Conservation (phyloP, 2,329 filamentous ascomycete genomes). For the Fusarium sp. region DNA sequence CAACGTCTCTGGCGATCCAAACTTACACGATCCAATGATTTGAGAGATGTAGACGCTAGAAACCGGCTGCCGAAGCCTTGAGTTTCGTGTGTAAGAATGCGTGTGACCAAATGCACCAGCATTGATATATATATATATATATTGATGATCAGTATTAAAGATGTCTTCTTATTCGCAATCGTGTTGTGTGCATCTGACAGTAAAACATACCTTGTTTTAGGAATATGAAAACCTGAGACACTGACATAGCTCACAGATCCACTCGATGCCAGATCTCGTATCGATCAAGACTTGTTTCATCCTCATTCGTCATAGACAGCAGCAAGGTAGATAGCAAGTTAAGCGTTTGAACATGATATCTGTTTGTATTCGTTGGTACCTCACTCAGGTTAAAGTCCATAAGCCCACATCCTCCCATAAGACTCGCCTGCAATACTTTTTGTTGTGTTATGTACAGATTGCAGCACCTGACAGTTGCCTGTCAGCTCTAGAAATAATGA, state of each 20-base stretch:
- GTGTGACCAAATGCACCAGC: background rate
- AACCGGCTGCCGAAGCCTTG: background rate
- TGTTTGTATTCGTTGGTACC: constrained; percentile 27
- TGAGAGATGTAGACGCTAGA: background rate
- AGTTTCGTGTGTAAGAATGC: constrained; percentile 8
- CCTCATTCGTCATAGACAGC: constrained; percentile 19
- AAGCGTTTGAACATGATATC: constrained; percentile 15
- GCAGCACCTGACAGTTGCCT: constrained; percentile 26
- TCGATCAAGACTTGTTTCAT: constrained; percentile 10
- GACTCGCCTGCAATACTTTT: constrained; percentile 24
- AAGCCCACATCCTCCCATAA: constrained; percentile 10
- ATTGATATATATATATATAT: background rate
- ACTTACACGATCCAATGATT: constrained; percentile 1
- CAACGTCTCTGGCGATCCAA: background rate
- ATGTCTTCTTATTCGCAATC: constrained; percentile 13
- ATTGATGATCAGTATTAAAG: background rate
- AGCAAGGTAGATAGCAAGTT: background rate
- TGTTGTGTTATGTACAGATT: constrained; percentile 35
- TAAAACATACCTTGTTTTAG: background rate
- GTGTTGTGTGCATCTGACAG: background rate
- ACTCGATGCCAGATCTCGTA: constrained; percentile 15
- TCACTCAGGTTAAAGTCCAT: constrained; percentile 8
- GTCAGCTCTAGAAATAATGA: constrained; percentile 36
- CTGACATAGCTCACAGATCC: background rate
- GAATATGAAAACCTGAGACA: background rate